These are phyloP conservation scores for Polytrichum commune DNA, from an alignment of 225 moss, liverwort and hornwort species.

Conservation along the genomic window DNA sequence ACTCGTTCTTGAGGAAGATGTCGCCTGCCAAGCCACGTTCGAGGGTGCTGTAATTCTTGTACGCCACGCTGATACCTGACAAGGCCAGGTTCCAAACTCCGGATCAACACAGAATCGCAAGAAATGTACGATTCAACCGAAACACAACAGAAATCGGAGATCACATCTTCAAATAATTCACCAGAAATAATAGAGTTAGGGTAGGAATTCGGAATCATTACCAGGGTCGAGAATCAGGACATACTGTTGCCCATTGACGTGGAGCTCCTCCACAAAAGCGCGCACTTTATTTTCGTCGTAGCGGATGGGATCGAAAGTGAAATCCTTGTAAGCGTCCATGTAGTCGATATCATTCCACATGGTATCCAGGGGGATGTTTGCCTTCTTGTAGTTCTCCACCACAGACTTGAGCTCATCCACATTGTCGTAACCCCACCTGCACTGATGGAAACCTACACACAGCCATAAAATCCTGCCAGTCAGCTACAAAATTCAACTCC, in stretches of 20 bases:
- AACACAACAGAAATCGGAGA: too few species aligned
- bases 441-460: conserved; percentile 80
- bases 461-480: not conserved
- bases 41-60: conserved; percentile 50
- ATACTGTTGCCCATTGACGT: conserved; percentile 62
- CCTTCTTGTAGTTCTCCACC: conserved; percentile 62
- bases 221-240: conserved; percentile 87
- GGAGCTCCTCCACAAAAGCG: conserved; percentile 63
- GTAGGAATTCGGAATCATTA: conserved; percentile 6
- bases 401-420: conserved; percentile 50
- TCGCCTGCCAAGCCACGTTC: conserved; percentile 59
- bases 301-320: conserved; percentile 72
- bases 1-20: conserved; percentile 65
- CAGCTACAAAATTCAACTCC: too few species aligned
- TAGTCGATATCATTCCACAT: conserved; percentile 95
- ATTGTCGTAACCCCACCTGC: conserved; percentile 76
- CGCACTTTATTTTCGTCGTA: conserved; percentile 45
- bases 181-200: too few species aligned
- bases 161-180: too few species aligned
- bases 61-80: conserved; percentile 56
- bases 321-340: conserved; percentile 82
- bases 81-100: not conserved
- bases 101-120: not conserved
- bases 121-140: too few species aligned
- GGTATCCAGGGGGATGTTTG: conserved; percentile 73